Base-by-base conservation (phyloP, 2,329 filamentous ascomycete genomes). In the Penicillium sp. region DNA sequence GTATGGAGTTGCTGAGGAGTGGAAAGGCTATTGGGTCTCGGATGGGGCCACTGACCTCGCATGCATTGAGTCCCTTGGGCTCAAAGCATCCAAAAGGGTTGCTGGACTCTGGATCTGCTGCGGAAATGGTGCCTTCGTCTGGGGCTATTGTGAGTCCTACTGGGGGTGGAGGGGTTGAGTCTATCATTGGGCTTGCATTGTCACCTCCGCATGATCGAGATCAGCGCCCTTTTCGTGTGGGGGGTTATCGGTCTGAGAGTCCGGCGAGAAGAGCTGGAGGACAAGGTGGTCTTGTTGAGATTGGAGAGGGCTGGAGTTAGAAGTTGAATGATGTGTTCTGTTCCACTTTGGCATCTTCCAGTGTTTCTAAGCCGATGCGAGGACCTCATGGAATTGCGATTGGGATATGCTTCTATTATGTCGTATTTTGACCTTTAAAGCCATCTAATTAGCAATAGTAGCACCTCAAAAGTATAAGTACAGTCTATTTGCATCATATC, bases 1-100 rank as follows among this genome's bases (percentile, higher is more conserved):
- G 54, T 9, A 46, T 55, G 44, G 54, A 53, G 21, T 22, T 53
- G 22, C 52, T 41, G 11, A 32, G 32, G 10, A 48, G 36, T 16
- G 42, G 32, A 22, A 53, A 27, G 11, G 3, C 4, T n/a, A 31
- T 18, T 9, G 13, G 14, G 10, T 31, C 40, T 29, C 7, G 22
- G 24, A 22, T 32, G 11, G 32, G 21, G 13, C 45, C 16, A n/a
- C 44, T 45, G 43, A 42, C 24, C 18, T 48, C 45, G 7, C 16
- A 40, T 40, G 18, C 16, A 21, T 21, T 40, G 11, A 39, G 47
- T 32, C 36, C 16, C 9, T 45, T 45, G 43, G 40, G 38, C 18
- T 43, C 40, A 27, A 27, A 27, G 24, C 24, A 8, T 27, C 24
- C 24, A 3, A 40, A n/a, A 9, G 10, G 38, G 16, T 9, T 40